Evolutionary conservation across 2,329 filamentous ascomycete genomes (phyloP), one percentile per base, ranked within the genome.

Genomic region (Metarhizium sp.): DNA sequence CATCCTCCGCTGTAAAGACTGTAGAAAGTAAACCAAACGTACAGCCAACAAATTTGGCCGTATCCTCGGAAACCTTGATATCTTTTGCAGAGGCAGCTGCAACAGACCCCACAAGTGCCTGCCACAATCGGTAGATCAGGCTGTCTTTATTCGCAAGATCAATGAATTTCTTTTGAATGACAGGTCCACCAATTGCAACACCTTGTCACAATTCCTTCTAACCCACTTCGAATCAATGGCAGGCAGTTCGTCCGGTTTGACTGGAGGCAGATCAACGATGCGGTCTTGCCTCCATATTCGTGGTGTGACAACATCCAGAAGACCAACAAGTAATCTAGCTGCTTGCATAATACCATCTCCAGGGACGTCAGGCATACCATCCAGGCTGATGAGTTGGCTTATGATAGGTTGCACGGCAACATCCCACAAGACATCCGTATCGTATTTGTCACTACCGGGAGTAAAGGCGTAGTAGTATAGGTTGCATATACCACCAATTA

Each of bases 141-240:
- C 81, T 88, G 18, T 79, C 78, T 1, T 80, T 76, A 51, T 82
- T 76, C 8, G 80, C 77, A n/a, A 92, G 65, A 16, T 82, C 81
- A 53, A 78, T 73, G 51, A 90, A 84, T 52, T 78, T 79, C 55
- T 73, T 77, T 69, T 83, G 80, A 3, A 90, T 69, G 20, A 85
- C 74, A 10, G 84, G 78, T 4, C 74, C 7, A 85, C 78, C 8
- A 86, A 73, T 3, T 78, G 69, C 38, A 96, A 80, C 4, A 96
- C 78, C 47, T 77, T 78, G 1, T 74, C 66, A 4, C 87, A 75
- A 58, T 89, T 90, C 57, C 82, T 86, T 53, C 92, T 82, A 13
- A 95, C 77, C 94, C 94, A 99, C 74, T 87, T 90, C 4, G 88
- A 78, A 64, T 97, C 91, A 6, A 97, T 74, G 6, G 85, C 75